Base-by-base conservation (phyloP, 2,329 filamentous ascomycete genomes). In the Colletotrichum neosansevieriae region DNA sequence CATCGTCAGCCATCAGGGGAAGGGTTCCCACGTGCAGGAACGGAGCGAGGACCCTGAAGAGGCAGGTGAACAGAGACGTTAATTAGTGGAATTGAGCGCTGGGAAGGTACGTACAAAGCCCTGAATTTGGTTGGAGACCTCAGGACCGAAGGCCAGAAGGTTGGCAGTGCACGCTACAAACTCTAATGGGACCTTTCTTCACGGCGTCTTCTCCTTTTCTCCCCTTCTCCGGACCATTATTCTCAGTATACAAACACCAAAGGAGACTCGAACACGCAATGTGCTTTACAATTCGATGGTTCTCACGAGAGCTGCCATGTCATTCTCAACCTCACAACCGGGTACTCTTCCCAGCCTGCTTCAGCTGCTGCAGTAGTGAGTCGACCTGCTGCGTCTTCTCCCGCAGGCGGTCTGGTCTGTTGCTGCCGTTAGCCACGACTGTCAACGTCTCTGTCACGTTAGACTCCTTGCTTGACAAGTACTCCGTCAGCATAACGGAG, bases 81-180 rank as follows among this genome's bases (percentile, higher is more conserved):
- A 54, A 38, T 54, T 54, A 54, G 32, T 13, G 24, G 24, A 24
- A n/a, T 13, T 36, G 2, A 51, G 34, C 34, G 36, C 45, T 42
- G 45, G 17, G 53, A 42, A 42, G 44, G 51, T 64, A 64, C 53
- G 61, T 64, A 59, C 44, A 54, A 53, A 15, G 34, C 36, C 17
- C 53, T 64, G 54, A 64, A 34, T 58, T n/a, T n/a, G n/a, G n/a
- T n/a, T n/a, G n/a, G n/a, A n/a, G n/a, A n/a, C 53, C 53, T 64
- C 34, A 58, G 61, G 60, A 63, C 50, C n/a, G 21, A 36, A 63
- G 17, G 50, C 19, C 51, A 24, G 38, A 56, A 19, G 4, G n/a
- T 42, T 45, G 50, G 38, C 29, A 38, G 62, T 45, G 62, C 62
- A 65, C 62, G 62, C 62, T 38, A 47, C 62, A 59, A 65, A 65